phyloP scores from a whole-genome alignment of 2,329 filamentous ascomycete species.

The Magnaporthiopsis incrustans region DNA sequence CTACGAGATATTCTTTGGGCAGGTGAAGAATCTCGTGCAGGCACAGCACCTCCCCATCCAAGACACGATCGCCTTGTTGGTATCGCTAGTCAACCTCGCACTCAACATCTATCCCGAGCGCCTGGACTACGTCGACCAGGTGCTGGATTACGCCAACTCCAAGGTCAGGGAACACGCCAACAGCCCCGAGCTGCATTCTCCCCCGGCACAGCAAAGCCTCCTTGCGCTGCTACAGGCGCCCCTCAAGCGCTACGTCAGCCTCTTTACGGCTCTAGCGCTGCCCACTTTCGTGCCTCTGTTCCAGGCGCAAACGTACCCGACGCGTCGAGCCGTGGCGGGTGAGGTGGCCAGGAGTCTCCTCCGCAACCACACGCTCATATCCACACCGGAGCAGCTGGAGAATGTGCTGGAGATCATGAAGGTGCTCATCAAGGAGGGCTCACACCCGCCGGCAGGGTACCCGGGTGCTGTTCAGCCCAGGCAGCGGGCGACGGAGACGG shows the following conservation, averaged over 20 bases:
- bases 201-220: conserved; percentile 79
- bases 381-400: conserved; percentile 71
- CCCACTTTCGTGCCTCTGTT: conserved; percentile 87
- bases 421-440: conserved; percentile 89
- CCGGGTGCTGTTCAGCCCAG: conserved; percentile 68
- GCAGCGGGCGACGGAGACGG: conserved; percentile 69
- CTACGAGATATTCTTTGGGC: conserved; percentile 95
- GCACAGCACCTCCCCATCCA: conserved; percentile 86
- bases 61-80: conserved; percentile 86
- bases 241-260: conserved; percentile 79
- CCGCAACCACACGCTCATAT: conserved; percentile 71
- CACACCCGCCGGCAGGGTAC: conserved; percentile 76
- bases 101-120: conserved; percentile 92
- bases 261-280: conserved; percentile 92
- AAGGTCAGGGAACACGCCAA: conserved; percentile 87
- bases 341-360: conserved; percentile 80
- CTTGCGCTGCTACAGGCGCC: conserved; percentile 86
- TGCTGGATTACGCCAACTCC: conserved; percentile 76
- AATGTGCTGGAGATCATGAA: conserved; percentile 82
- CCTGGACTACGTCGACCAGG: conserved; percentile 91
- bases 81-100: conserved; percentile 88
- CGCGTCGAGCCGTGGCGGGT: conserved; percentile 80
- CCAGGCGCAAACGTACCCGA: conserved; percentile 87
- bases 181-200: conserved; percentile 89
- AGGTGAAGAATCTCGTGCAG: conserved; percentile 89